Conservation (phyloP, 2,329 filamentous ascomycete genomes). For the Aspergillus melleus region DNA sequence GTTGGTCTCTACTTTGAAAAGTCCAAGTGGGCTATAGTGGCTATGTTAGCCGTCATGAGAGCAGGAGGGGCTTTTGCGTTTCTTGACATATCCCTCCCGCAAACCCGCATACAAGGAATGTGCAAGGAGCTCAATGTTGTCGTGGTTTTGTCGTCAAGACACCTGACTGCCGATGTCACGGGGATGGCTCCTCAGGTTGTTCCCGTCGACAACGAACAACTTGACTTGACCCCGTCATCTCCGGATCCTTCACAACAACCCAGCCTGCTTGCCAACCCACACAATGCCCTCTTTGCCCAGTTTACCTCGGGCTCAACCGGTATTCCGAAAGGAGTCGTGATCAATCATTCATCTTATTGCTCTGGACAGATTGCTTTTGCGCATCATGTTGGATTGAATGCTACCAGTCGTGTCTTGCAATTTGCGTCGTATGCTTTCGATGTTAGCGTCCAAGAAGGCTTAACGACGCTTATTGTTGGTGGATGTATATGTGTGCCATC, state of each 20-base stretch:
- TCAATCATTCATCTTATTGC: slow-evolving; percentile 26
- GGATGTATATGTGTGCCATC: slow-evolving; percentile 50
- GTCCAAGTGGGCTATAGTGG: slow-evolving; percentile 5
- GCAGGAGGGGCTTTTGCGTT: background rate
- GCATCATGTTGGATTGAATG: background rate
- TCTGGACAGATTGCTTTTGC: background rate
- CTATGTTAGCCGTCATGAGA: background rate
- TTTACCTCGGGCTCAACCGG: slow-evolving; percentile 49
- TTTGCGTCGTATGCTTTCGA: slow-evolving; percentile 44
- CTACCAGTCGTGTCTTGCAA: slow-evolving; percentile 23
- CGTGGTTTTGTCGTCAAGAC: background rate
- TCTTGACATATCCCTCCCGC: background rate
- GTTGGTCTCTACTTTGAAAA: slow-evolving; percentile 7
- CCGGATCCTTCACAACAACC: background rate
- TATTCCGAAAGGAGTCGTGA: slow-evolving; percentile 43
- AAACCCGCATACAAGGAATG: background rate
- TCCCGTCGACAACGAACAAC: background rate
- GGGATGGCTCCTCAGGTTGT: background rate
- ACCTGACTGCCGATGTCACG: background rate
- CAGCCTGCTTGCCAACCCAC: background rate
- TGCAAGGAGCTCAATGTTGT: background rate
- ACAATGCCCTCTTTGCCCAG: slow-evolving; percentile 32
- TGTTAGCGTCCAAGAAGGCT: slow-evolving; percentile 32
- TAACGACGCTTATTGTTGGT: slow-evolving; percentile 40
- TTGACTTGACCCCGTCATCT: background rate